Evolutionary conservation across 805 yeast species (phyloP).

Genomic region (Candida multigemmis): DNA sequence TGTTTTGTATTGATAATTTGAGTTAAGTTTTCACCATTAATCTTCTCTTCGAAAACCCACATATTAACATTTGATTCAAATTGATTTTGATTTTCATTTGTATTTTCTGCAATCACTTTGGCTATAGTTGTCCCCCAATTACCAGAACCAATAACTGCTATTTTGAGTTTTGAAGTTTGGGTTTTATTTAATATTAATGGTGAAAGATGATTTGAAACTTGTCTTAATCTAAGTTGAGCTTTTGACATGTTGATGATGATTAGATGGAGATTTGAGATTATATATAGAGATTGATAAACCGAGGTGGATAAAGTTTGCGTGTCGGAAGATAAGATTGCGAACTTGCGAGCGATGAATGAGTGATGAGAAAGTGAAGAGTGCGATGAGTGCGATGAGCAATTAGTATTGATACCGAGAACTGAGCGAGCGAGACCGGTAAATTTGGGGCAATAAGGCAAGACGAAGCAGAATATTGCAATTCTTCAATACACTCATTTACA

Average conservation of each 20-base stretch:
- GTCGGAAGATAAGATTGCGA: too few species aligned
- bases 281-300: too few species aligned
- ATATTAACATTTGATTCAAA: constrained; percentile 30
- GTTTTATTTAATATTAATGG: constrained; percentile 11
- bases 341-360: too few species aligned
- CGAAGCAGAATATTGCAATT: too few species aligned
- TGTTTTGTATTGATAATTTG: constrained; percentile 34
- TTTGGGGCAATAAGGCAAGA: too few species aligned
- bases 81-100: constrained; percentile 27
- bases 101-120: constrained; percentile 35
- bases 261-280: not conserved
- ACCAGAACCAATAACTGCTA: constrained; percentile 37
- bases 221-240: constrained; percentile 7
- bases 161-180: too few species aligned
- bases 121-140: constrained; percentile 43
- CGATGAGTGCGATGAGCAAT: too few species aligned
- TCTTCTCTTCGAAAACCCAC: constrained; percentile 38
- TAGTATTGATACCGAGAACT: too few species aligned
- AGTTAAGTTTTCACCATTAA: constrained; percentile 32
- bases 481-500: too few species aligned
- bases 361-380: too few species aligned
- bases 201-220: constrained; percentile 4
- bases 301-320: too few species aligned
- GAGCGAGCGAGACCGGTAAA: too few species aligned
- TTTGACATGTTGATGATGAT: constrained; percentile 1